Evolutionary conservation across 768 basidiomycete species (phyloP), one percentile per base, ranked within the genome.

Genomic region (Tephrocybe sp.): DNA sequence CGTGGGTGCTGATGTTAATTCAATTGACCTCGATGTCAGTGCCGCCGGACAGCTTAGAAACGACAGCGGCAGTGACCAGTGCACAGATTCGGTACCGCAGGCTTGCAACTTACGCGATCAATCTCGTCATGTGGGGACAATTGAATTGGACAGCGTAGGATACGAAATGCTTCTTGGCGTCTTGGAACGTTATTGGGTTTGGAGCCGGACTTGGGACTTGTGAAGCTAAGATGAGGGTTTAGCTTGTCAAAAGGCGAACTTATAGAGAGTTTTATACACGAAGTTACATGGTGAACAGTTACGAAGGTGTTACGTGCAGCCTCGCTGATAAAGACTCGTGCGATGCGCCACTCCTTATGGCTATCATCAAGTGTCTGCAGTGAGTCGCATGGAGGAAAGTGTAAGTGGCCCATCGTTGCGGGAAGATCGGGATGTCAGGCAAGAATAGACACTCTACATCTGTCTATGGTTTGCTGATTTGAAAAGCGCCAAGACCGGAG

Each of bases 111-210:
- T 31, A 30, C 31, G 31, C 43, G 48, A 55, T 27, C 56, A 36
- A 30, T 18, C 34, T 15, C 47, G 31, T 42, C 41, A 55, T 49
- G 51, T 50, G 25, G 46, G 35, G n/a, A 35, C 25, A 42, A 49
- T 59, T 18, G 56, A 61, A 41, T 52, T 71, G 35, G 72, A 75
- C 60, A 70, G 74, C 28, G 62, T 68, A 38, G 67, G 58, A 34
- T 68, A 69, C 51, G 63, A 60, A 39, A 73, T 75, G 69, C 44
- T 76, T 26, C 57, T 76, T 43, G 69, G 66, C 12, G 63, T 70
- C 3, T 61, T 72, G 15, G 74, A 75, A 47, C 63, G 64, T 39
- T 70, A 65, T 44, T 71, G 64, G 65, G 52, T 51, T n/a, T 64
- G 59, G 61, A 56, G 55, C 41, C 51, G 35, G 41, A 52, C 46